Base-by-base conservation (phyloP, 169 alveolate genomes). In the Plasmodium coatneyi region DNA sequence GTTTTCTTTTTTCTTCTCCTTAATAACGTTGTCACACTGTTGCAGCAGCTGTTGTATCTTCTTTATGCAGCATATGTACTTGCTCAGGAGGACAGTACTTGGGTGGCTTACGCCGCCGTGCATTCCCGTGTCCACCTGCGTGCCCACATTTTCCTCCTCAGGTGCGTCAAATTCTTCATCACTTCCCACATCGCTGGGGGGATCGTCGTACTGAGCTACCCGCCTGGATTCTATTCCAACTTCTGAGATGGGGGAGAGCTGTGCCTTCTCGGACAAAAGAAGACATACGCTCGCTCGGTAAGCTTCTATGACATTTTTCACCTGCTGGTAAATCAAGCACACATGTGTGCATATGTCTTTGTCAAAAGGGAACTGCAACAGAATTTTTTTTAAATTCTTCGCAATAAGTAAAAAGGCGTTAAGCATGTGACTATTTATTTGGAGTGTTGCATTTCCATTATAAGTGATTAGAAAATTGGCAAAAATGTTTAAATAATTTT, bases 281-380 rank as follows among this genome's bases (percentile, higher is more conserved):
- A 12, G 25, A 56, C 46, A 22, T 79, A 89, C 71, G 16, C 32
- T 41, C n/a, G 46, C 71, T 80, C 81, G 92, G 82, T 91, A 91
- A 80, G 36, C 28, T 70, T 43, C 56, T 71, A 91, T 71, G 83
- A 91, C 72, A 91, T 91, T 22, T 46, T 80, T 91, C 36, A 91
- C 43, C 82, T 80, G 83, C 46, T 91, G 92, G 41, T 91, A 71
- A 56, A 91, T 81, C 76, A 91, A 91, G 71, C 95, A 91, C 34
- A 91, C 82, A 80, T 91, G 95, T 91, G 95, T 91, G 74, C 95
- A 91, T 71, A 91, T 91, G 70, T 91, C 95, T 82, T 91, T 91
- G 41, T 91, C 95, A 81, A 91, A 91, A 41, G 95, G 95, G 71
- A 91, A 91, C 30, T 80, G 91, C 30, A 71, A 91, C 46, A 91